These are phyloP conservation scores for Aspergillus aculeatus DNA, from an alignment of 2,329 filamentous ascomycete species.

Conservation along the genomic window DNA sequence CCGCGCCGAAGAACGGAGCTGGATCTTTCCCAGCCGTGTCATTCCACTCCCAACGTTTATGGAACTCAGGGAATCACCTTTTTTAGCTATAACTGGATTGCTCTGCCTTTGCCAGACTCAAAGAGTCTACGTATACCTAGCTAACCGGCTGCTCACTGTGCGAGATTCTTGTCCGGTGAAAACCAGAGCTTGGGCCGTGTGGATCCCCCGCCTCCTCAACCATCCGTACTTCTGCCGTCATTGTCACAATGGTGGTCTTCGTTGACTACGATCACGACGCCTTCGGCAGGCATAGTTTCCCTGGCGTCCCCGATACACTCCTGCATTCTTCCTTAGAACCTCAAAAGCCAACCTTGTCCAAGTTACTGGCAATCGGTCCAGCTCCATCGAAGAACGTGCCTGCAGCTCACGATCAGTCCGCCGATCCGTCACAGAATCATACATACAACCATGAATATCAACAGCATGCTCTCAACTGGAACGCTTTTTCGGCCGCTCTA, in stretches of 20 bases:
- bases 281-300: constrained; percentile 27
- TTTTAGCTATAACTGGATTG: not conserved
- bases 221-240: not conserved
- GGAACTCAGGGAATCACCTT: not conserved
- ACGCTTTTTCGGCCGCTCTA: constrained; percentile 44
- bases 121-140: not conserved
- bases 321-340: constrained; percentile 20
- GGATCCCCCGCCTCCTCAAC: not conserved
- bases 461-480: constrained; percentile 25
- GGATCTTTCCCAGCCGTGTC: constrained; percentile 26
- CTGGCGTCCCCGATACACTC: constrained; percentile 15
- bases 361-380: constrained; percentile 16
- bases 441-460: constrained; percentile 5
- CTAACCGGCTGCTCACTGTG: not conserved
- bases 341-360: constrained; percentile 24
- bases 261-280: constrained; percentile 46
- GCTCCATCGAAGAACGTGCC: constrained; percentile 14
- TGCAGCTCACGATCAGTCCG: constrained; percentile 13
- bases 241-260: constrained; percentile 49
- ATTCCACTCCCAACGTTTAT: constrained; percentile 22
- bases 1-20: constrained; percentile 28
- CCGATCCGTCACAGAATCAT: constrained; percentile 3
- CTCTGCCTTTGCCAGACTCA: not conserved
- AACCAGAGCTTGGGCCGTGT: constrained; percentile 3
- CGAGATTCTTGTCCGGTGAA: not conserved